Conservation (phyloP, 441 rosid species). For the Syzygium malaccense region DNA sequence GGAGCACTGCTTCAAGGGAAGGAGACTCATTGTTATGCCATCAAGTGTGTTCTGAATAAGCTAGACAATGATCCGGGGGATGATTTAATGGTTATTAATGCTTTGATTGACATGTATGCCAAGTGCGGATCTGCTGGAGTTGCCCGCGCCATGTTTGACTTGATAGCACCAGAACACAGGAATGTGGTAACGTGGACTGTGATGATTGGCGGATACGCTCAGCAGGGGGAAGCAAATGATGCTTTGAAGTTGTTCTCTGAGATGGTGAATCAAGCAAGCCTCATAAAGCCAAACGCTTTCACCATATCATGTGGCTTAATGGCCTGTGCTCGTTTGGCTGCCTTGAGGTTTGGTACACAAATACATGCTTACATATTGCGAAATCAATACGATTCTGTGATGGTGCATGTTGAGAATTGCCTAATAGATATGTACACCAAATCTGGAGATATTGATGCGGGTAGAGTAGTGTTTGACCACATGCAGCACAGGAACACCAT, state of each 20-base stretch:
- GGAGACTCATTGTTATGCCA: slow-evolving; percentile 65
- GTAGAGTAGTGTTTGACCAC: slow-evolving; percentile 54
- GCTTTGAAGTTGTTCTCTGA: slow-evolving; percentile 11
- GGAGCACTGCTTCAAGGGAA: slow-evolving; percentile 64
- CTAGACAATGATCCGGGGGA: slow-evolving; percentile 27
- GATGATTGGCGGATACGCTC: slow-evolving; percentile 16
- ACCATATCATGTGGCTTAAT: slow-evolving; percentile 12
- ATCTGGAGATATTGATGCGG: slow-evolving; percentile 58
- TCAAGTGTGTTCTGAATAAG: slow-evolving; percentile 44
- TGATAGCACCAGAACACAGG: slow-evolving; percentile 29
- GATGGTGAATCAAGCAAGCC: not conserved
- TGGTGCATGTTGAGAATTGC: slow-evolving; percentile 21
- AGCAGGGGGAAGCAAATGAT: slow-evolving; percentile 14
- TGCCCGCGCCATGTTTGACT: slow-evolving; percentile 54
- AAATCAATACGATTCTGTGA: not conserved
- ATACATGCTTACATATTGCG: slow-evolving; percentile 9
- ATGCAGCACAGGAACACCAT: slow-evolving; percentile 54
- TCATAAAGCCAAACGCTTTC: slow-evolving; percentile 9
- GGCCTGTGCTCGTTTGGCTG: slow-evolving; percentile 12
- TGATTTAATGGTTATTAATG: slow-evolving; percentile 53
- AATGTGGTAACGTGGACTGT: slow-evolving; percentile 42
- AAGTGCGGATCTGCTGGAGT: slow-evolving; percentile 48
- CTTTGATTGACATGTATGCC: slow-evolving; percentile 78
- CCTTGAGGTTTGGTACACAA: slow-evolving; percentile 8
- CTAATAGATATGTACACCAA: slow-evolving; percentile 82